Evolutionary conservation across 306 rosid species (phyloP), one percentile per base, ranked within the genome.

Genomic region (Potentilla sterilis): DNA sequence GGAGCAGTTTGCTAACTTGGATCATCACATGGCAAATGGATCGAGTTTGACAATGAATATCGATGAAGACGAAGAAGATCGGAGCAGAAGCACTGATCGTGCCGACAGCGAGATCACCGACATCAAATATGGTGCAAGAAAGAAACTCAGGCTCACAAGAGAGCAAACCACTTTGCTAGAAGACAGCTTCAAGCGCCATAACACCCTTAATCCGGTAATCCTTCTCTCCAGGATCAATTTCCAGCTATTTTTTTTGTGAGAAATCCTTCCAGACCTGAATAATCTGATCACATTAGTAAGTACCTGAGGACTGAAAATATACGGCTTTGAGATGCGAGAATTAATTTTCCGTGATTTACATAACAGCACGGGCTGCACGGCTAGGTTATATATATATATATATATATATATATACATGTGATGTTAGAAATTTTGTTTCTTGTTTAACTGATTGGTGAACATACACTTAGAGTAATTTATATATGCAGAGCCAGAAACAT

Each of bases 121-220:
- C 79, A 57, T 16, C 65, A 69, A 69, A 18, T 54, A 67, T 21
- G 18, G 68, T 10, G 72, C 71, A 72, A 84, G 91, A 73, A 93
- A 87, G 85, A 93, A 93, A 77, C 80, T 93, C 51, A 83, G 89
- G 78, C 94, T 93, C 52, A 80, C 96, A 9, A 87, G 85, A 79
- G 92, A 93, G 3, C 98, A 93, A 67, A 80, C 92, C 18, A 21
- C 81, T 73, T 72, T 85, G 82, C 87, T 93, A 38, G 98, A 93
- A 69, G 85, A 82, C 73, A 87, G 83, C 83, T 93, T 93, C 88
- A 89, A 85, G 59, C 86, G 80, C 6, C 92, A 91, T 37, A 86
- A 22, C 76, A 87, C 90, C 38, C 96, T 91, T 57, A 86, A 85
- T 76, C 89, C 81, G 65, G 98, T 93, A 81, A 62, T 5, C 13